Evolutionary conservation across 306 rosid genomes (phyloP), one percentile per base, ranked within the genome.

Genomic region (Nissolia schottii): DNA sequence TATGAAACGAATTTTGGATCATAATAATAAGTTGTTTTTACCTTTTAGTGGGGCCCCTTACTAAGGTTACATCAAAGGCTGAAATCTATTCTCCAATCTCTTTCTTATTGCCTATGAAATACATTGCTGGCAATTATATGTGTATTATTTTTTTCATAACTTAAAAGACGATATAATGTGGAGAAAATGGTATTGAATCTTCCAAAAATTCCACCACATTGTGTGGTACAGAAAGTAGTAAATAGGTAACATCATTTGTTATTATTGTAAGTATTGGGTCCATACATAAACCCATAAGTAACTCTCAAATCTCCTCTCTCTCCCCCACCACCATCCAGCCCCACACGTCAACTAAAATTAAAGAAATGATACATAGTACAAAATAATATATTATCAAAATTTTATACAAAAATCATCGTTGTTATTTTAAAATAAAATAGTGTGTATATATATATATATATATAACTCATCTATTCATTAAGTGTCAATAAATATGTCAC

Each of bases 221-320:
- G 57, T 73, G 83, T 66, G 75, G 83, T 66, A 56, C 66, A 73
- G 19, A 74, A 46, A 73, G 68, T 46, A 32, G 73, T 80, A 72
- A 80, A 77, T 65, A 83, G 80, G 80, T 71, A 76, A 83, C 87
- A 87, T 79, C 76, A 87, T 79, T 77, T 74, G 75, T 32, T 65
- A 69, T 83, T 73, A 82, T 81, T 85, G 70, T 27, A 57, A 83
- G 72, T 11, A 9, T 19, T 20, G 70, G 87, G 89, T 56, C 89
- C 89, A 72, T 34, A n/a, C 54, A 51, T 75, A 75, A 56, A 65
- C 6, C 6, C 51, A 45, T 31, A 67, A 68, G 75, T 37, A 68
- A 80, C 78, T 51, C 82, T 77, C 80, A 74, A 70, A 64, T 24
- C 60, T 50, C 14, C 67, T n/a, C 34, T 0, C 49, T 25, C 57